Evolutionary conservation across 495 filamentous ascomycete species (phyloP).

Genomic region (Achaetomiella virescens): DNA sequence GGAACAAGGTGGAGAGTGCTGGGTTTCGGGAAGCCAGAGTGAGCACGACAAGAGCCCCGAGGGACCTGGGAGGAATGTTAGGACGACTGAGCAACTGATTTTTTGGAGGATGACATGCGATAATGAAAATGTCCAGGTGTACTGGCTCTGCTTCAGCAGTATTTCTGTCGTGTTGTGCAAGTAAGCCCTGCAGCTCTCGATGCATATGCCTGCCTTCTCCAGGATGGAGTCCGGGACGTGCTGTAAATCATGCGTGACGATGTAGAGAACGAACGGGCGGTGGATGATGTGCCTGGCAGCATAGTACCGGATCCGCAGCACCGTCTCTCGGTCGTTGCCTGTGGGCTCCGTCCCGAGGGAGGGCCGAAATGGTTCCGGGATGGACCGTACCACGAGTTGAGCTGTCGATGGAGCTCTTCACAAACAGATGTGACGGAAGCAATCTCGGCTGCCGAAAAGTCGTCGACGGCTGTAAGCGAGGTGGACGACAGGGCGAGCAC

Average conservation of each 20-base stretch:
- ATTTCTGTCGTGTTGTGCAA: background rate
- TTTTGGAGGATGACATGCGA: background rate
- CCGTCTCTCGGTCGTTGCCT: background rate
- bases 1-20: background rate
- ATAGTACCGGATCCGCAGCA: constrained; percentile 3
- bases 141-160: constrained; percentile 1
- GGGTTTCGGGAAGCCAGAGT: background rate
- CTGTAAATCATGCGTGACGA: constrained; percentile 1
- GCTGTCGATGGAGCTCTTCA: constrained; percentile 2
- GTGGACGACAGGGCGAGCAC: background rate
- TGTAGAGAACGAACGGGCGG: background rate
- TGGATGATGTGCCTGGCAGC: constrained; percentile 3
- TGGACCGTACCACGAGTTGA: constrained; percentile 6
- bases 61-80: background rate
- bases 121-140: constrained; percentile 3
- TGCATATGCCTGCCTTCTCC: background rate
- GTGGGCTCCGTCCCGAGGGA: background rate
- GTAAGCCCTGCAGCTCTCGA: constrained; percentile 1
- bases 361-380: background rate
- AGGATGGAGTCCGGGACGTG: background rate
- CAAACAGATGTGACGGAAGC: background rate
- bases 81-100: background rate
- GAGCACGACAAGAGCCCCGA: background rate
- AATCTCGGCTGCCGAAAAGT: background rate
- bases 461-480: background rate